phyloP scores from a whole-genome alignment of 2,329 filamentous ascomycete species.

The Claviceps digitariae region DNA sequence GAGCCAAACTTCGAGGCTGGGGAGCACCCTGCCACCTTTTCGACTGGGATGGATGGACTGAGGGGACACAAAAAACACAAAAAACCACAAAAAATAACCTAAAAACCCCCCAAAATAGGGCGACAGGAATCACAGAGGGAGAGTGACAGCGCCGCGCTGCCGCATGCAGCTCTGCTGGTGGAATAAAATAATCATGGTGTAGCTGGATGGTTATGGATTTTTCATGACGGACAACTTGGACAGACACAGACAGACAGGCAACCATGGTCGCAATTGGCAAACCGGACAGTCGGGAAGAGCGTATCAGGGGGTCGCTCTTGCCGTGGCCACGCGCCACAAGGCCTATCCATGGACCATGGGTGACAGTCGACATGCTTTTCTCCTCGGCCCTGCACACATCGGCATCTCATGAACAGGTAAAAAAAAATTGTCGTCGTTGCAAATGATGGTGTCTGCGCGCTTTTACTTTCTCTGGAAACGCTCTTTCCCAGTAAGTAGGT shows the following conservation, averaged over 20 bases:
- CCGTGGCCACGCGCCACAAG: neutral
- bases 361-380: neutral
- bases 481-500: neutral
- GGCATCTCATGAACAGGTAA: no score
- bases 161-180: no score
- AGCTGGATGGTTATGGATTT: no score
- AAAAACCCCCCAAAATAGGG: conserved; percentile 1
- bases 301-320: neutral
- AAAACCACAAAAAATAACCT: no score
- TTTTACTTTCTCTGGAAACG: neutral
- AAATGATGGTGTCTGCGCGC: neutral
- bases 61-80: no score
- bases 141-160: neutral
- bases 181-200: no score
- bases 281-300: conserved; percentile 2
- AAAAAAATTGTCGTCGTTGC: neutral
- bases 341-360: neutral
- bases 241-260: neutral
- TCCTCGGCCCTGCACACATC: no score
- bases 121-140: neutral
- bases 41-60: neutral
- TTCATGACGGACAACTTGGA: no score
- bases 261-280: neutral
- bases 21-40: neutral
- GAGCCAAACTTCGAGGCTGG: neutral